These are phyloP conservation scores for Skeletonema costatum DNA, from an alignment of 108 stramenopile genomes.

Conservation along the genomic window DNA sequence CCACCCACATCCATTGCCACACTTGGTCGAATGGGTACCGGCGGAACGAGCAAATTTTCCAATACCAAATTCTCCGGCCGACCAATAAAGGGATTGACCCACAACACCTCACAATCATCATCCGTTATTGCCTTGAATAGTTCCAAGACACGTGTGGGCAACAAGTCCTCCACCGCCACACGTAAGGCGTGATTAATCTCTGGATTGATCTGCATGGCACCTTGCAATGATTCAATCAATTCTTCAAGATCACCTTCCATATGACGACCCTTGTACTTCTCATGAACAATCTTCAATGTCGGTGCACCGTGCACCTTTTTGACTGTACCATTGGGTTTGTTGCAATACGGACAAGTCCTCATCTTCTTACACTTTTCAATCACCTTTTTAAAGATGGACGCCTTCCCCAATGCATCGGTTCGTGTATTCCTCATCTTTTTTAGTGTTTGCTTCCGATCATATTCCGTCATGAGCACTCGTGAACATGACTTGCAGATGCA, in stretches of 20 bases:
- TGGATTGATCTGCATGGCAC: slow-evolving; percentile 74
- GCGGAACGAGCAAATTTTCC: slow-evolving; percentile 93
- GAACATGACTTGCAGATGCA: slow-evolving; percentile 98
- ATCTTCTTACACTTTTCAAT: slow-evolving; percentile 94
- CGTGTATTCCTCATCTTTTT: slow-evolving; percentile 81
- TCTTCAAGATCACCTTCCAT: slow-evolving; percentile 76
- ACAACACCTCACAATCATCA: slow-evolving; percentile 94
- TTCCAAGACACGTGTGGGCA: slow-evolving; percentile 79
- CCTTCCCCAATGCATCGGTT: slow-evolving; percentile 82
- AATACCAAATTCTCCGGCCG: slow-evolving; percentile 96
- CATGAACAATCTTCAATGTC: slow-evolving; percentile 95
- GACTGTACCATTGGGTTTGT: slow-evolving; percentile 90
- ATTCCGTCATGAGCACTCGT: slow-evolving; percentile 82
- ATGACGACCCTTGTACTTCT: slow-evolving; percentile 83
- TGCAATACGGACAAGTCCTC: slow-evolving; percentile 86
- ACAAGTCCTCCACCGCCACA: slow-evolving; percentile 74
- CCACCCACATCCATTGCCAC: slow-evolving; percentile 98
- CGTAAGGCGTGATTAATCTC: slow-evolving; percentile 60
- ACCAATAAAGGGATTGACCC: slow-evolving; percentile 89
- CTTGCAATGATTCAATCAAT: slow-evolving; percentile 55
- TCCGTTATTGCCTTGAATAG: slow-evolving; percentile 92
- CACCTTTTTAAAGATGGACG: slow-evolving; percentile 81
- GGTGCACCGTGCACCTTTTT: slow-evolving; percentile 94
- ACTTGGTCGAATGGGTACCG: slow-evolving; percentile 99
- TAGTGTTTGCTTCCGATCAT: slow-evolving; percentile 63